These are phyloP conservation scores for Lonicera japonica DNA, from an alignment of 129 eudicot genomes.

Conservation along the genomic window DNA sequence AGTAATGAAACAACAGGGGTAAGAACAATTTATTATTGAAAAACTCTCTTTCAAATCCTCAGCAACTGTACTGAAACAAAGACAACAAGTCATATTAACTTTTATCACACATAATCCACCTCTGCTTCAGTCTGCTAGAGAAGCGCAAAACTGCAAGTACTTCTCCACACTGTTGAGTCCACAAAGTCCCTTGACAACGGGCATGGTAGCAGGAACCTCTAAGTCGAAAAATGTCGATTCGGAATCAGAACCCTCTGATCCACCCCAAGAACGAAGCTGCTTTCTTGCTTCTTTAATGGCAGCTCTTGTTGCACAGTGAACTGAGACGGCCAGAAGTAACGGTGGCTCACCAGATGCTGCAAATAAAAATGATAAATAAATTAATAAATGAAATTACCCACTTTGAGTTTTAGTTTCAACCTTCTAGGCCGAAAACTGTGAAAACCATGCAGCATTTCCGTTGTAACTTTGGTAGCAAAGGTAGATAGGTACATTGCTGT, in stretches of 20 bases:
- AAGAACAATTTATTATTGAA: no score
- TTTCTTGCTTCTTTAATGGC: slow-evolving; percentile 80
- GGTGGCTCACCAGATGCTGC: slow-evolving; percentile 98
- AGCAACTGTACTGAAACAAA: no score
- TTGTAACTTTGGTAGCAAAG: no score
- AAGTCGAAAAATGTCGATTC: slow-evolving; percentile 35
- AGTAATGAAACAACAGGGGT: no score
- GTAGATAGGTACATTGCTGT: no score
- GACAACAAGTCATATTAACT: no score
- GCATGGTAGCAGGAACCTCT: slow-evolving; percentile 93
- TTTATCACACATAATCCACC: no score
- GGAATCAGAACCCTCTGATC: slow-evolving; percentile 22
- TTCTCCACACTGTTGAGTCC: slow-evolving; percentile 63
- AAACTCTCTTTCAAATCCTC: no score
- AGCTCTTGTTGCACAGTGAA: slow-evolving; percentile 88
- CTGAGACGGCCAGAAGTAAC: slow-evolving; percentile 68
- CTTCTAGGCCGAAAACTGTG: no score
- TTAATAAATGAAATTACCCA: background rate
- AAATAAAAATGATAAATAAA: background rate
- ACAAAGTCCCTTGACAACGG: slow-evolving; percentile 76
- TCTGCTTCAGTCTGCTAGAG: background rate
- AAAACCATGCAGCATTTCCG: no score
- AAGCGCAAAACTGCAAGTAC: slow-evolving; percentile 44
- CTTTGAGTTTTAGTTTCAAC: background rate
- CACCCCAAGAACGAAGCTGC: slow-evolving; percentile 61